phyloP scores from a whole-genome alignment of 228 moss, liverwort and hornwort species.

The Sphagnum fallax region DNA sequence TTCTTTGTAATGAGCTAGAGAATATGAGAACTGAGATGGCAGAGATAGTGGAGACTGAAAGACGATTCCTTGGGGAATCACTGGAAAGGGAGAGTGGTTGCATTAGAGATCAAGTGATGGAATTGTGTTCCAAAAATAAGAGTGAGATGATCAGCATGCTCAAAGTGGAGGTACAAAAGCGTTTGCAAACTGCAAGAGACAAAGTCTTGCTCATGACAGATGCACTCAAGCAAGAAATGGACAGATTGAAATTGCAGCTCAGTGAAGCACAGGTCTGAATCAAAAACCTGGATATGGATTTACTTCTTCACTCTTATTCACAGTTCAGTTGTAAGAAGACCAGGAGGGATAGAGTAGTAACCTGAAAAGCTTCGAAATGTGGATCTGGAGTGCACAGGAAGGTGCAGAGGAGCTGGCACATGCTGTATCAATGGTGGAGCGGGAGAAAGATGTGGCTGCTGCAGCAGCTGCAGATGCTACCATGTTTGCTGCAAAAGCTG shows the following conservation, averaged over 20 bases:
- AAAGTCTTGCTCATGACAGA: constrained; percentile 24
- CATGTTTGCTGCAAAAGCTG: constrained; percentile 43
- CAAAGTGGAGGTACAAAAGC: constrained; percentile 51
- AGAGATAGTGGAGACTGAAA: constrained; percentile 40
- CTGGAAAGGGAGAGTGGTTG: constrained; percentile 44
- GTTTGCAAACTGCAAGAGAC: constrained; percentile 25
- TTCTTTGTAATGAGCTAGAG: constrained; percentile 49
- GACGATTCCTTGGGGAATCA: constrained; percentile 29
- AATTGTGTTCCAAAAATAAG: constrained; percentile 43
- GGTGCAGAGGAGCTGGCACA: constrained; percentile 28
- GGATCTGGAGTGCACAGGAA: constrained; percentile 4
- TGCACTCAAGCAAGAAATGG: constrained; percentile 31
- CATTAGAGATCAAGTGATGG: constrained; percentile 43
- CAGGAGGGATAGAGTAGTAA: no score
- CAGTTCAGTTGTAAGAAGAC: no score
- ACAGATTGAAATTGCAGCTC: constrained; percentile 12
- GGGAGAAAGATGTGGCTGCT: constrained; percentile 31
- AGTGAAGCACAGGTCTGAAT: constrained; percentile 11
- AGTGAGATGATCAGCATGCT: constrained; percentile 47
- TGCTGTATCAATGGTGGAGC: constrained; percentile 27
- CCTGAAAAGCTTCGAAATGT: no score
- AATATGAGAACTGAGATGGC: constrained; percentile 39
- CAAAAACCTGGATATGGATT: neutral
- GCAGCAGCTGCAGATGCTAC: constrained; percentile 46
- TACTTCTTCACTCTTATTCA: neutral